Evolutionary conservation across 306 rosid species (phyloP), one percentile per base, ranked within the genome.

Genomic region (Castanea sativa): DNA sequence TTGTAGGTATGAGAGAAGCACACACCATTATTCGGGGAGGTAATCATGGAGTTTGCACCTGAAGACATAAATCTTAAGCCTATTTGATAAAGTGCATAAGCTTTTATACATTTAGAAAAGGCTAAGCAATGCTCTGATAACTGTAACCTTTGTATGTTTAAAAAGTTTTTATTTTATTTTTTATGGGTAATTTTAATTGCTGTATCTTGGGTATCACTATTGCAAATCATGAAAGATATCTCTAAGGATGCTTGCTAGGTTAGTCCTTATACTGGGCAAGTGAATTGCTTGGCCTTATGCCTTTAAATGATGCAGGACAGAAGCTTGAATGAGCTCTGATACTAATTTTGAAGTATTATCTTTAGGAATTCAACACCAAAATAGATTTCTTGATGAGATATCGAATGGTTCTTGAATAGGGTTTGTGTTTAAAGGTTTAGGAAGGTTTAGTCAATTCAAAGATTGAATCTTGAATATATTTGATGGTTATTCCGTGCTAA

Each of bases 271-370:
- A 21, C 53, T 76, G 45, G n/a, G 25, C 74, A 21, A 9, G 23
- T 68, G 56, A 15, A 2, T 19, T 73, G 58, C 78, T 63, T 70
- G 76, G 12, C 69, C 83, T 71, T 74, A 57, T 74, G 21, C 63
- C 60, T 27, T 68, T 64, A 71, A 41, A 41, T 41, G 45, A 41
- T 41, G 12, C 45, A 41, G 45, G 45, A 41, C 45, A 41, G 45
- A 41, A 41, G 45, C 45, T 41, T 41, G 45, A 41, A 41, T 41
- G 12, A 41, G 45, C 45, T 41, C 45, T 41, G 45, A 41, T 41
- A 41, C 11, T 41, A 41, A 41, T 41, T 41, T 41, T 41, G 12
- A 41, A 41, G 45, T 41, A 41, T 0, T 41, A 8, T 41, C 45
- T 41, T 41, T 41, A 41, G 45, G 45, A 41, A 41, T 41, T 41